Evolutionary conservation across 371 early-diverging fungal genomes (phyloP), one percentile per base, ranked within the genome.

Genomic region (Capillidium rhysosporum): DNA sequence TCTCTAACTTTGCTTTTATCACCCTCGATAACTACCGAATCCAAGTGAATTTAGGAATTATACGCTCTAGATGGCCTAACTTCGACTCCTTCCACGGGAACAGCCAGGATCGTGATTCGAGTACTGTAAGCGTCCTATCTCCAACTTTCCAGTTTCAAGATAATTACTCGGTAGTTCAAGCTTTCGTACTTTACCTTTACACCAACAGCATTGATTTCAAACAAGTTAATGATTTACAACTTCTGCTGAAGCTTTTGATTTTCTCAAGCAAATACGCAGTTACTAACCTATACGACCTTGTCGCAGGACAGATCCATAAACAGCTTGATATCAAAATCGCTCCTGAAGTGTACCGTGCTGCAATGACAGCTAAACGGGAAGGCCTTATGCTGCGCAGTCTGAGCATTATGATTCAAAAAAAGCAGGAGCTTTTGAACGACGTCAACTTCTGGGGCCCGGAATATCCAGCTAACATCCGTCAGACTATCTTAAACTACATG

Each of bases 101-200:
- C 12, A 63, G 63, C 28, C 63, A 61, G 34, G 63, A 64, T 8
- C 47, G 38, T 38, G 65, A 60, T 38, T 34, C 59, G 10, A 61
- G 67, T 57, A 65, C 66, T 29, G 63, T 69, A 2, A 57, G 20
- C 9, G 2, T 65, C 0, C 70, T 79, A 30, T 78, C 82, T 0
- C 39, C 29, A 24, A 43, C 52, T 14, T 28, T 52, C 8, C 8
- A 23, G 1, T 41, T 52, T 5, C 52, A 52, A 25, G 83, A 76
- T 30, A 65, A 70, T 29, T 77, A 79, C 49, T 60, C 73, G n/a
- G 77, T 76, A 7, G 73, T 79, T 21, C 58, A 72, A 48, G 76
- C 82, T 8, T 81, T 84, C 53, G 61, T 82, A 14, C 82, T 79
- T 46, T 85, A 69, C 38, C 59, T 84, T 46, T 82, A 85, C 59